phyloP scores from a whole-genome alignment of 306 rosid species.

The Cicer judaicum region DNA sequence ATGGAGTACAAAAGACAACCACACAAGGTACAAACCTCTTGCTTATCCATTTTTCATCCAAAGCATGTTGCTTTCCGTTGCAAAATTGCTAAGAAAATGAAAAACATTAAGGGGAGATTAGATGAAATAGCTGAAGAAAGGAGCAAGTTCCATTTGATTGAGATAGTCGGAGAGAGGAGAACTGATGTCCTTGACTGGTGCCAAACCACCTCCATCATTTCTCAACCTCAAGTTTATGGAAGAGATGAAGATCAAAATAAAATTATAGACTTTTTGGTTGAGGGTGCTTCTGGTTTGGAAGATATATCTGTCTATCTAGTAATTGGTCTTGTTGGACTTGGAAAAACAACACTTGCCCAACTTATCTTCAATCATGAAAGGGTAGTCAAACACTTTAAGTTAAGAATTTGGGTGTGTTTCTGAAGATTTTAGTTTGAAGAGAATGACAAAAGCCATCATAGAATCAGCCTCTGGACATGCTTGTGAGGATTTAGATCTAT shows the following conservation, averaged over 20 bases:
- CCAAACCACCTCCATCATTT: constrained; percentile 8
- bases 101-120: background rate
- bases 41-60: constrained; percentile 28
- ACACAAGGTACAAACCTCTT: constrained; percentile 25
- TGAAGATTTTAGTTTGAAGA: constrained; percentile 13
- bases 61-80: constrained; percentile 2
- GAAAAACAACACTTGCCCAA: constrained; percentile 33
- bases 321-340: constrained; percentile 26
- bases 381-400: constrained; percentile 15
- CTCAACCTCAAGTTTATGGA: constrained; percentile 24
- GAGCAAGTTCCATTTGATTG: constrained; percentile 7
- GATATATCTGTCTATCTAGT: background rate
- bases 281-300: background rate
- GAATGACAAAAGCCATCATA: background rate
- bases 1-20: no score
- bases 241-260: constrained; percentile 13
- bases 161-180: background rate
- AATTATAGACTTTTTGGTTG: constrained; percentile 24
- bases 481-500: background rate
- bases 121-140: constrained; percentile 21
- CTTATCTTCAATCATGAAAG: constrained; percentile 20
- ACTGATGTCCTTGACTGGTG: constrained; percentile 18
- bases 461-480: background rate
- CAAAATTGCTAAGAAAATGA: constrained; percentile 30
- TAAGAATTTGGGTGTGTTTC: constrained; percentile 37